phyloP scores from a whole-genome alignment of 768 basidiomycete genomes.

The Filobasidium floriforme region DNA sequence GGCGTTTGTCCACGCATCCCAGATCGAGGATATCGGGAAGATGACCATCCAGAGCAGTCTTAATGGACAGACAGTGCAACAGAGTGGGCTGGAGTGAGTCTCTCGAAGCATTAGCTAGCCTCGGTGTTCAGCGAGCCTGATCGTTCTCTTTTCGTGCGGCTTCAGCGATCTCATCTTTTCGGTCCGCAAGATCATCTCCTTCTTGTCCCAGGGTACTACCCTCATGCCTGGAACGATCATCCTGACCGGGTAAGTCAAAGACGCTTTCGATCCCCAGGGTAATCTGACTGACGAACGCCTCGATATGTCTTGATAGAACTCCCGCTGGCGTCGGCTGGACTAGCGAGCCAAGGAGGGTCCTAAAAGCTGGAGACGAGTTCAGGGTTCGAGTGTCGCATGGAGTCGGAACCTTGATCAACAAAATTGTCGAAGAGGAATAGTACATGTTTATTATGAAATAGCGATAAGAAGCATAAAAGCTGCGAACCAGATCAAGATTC shows the following conservation, averaged over 20 bases:
- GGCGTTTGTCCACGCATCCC: slow-evolving; percentile 57
- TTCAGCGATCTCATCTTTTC: slow-evolving; percentile 71
- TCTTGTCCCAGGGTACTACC: slow-evolving; percentile 46
- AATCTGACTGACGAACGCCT: neutral
- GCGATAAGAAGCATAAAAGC: neutral
- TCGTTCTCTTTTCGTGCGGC: too few relatives aligned
- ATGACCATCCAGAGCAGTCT: slow-evolving; percentile 58
- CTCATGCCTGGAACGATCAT: slow-evolving; percentile 44
- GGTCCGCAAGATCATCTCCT: slow-evolving; percentile 58
- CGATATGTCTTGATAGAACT: slow-evolving; percentile 19
- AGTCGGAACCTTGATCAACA: slow-evolving; percentile 71
- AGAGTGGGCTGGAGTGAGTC: slow-evolving; percentile 69
- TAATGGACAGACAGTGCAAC: slow-evolving; percentile 63
- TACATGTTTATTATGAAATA: neutral
- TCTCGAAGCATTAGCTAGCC: too few relatives aligned
- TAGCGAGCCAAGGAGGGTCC: slow-evolving; percentile 22
- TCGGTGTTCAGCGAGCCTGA: neutral
- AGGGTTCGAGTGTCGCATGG: slow-evolving; percentile 60
- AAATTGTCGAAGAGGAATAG: slow-evolving; percentile 61
- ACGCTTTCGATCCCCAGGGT: neutral
- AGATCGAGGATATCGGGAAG: slow-evolving; percentile 62
- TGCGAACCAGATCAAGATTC: too few relatives aligned
- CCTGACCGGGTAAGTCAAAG: slow-evolving; percentile 40
- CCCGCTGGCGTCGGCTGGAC: slow-evolving; percentile 34
- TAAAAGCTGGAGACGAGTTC: slow-evolving; percentile 37